Base-by-base conservation (phyloP, 2,329 filamentous ascomycete species). In the Aspergillus transmontanensis region DNA sequence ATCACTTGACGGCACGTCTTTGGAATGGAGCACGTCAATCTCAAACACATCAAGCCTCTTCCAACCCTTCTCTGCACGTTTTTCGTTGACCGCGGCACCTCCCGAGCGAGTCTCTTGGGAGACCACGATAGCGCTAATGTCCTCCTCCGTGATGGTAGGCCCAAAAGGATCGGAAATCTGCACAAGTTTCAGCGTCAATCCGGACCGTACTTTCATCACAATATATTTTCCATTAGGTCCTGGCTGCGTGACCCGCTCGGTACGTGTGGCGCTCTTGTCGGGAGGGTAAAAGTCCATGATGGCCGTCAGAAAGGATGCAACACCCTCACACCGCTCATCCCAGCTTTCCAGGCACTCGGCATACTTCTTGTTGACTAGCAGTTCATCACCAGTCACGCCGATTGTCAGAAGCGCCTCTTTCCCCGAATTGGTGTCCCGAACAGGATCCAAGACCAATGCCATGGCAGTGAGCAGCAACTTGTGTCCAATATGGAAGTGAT, bases 401-500 rank as follows among this genome's bases (percentile, higher is more conserved):
- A 97, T 85, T 21, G 93, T 90, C 65, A 96, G 85, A 12, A 84
- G 84, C 64, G 86, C 86, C 26, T 82, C 79, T 34, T 73, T 67
- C 1, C 74, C 72, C 0, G 80, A 72, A 30, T 65, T 66, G 21
- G 67, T 64, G 21, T 36, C 73, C 70, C 36, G 78, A 71, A 48
- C 78, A 69, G 86, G 83, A 63, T 87, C 86, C 61, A 91, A 83
- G 19, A 93, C 84, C 61, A 97, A 86, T 0, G 89, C 87, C 0
- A 91, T 92, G 65, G 94, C 94, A n/a, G 94, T 93, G 23, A 99
- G 86, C 23, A 99, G 86, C n/a, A 98, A 84, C 79, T 98, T 99
- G 81, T 99, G 95, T 6, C 95, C 95, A 4, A 92, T 89, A 75
- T 99, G 95, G 26, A 99, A 85, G 78, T 98, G 93, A 76, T 99